Evolutionary conservation across 257 asterid species (phyloP).

Genomic region (Prunella vulgaris): DNA sequence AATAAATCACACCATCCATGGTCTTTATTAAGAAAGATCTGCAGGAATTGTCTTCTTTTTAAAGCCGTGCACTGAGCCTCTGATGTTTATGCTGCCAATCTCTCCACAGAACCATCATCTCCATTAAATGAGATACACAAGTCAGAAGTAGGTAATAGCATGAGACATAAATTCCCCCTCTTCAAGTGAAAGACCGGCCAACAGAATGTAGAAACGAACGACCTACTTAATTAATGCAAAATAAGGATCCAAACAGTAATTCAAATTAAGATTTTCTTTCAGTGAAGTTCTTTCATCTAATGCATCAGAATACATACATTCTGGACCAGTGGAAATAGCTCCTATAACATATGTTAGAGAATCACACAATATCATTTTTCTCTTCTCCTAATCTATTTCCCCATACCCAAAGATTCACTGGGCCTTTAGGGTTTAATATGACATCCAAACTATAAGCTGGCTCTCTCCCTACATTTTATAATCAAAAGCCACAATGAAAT

Average conservation of each 20-base stretch:
- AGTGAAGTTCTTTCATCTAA: neutral
- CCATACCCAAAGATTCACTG: too few species aligned
- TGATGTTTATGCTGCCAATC: constrained; percentile 42
- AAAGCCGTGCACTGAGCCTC: constrained; percentile 33
- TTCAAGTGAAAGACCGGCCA: constrained; percentile 2
- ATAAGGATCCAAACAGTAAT: neutral
- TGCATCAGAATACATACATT: neutral
- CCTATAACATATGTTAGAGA: neutral
- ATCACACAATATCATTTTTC: neutral
- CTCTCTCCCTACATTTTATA: neutral
- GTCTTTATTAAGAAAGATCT: constrained; percentile 55
- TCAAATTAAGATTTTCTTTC: neutral
- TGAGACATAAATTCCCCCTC: constrained; percentile 68
- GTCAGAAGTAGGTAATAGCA: constrained; percentile 66
- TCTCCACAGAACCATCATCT: constrained; percentile 67
- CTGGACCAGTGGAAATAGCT: neutral
- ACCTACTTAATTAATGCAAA: neutral
- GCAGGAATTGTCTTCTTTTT: constrained; percentile 64
- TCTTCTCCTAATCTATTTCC: too few species aligned
- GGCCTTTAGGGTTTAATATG: too few species aligned
- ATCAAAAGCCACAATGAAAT: neutral
- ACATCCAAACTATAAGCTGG: too few species aligned
- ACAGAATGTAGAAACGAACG: neutral
- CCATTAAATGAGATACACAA: constrained; percentile 68
- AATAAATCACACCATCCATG: constrained; percentile 29